Evolutionary conservation across 2,329 filamentous ascomycete species (phyloP).

Genomic region (Paecilomyces fulvus): DNA sequence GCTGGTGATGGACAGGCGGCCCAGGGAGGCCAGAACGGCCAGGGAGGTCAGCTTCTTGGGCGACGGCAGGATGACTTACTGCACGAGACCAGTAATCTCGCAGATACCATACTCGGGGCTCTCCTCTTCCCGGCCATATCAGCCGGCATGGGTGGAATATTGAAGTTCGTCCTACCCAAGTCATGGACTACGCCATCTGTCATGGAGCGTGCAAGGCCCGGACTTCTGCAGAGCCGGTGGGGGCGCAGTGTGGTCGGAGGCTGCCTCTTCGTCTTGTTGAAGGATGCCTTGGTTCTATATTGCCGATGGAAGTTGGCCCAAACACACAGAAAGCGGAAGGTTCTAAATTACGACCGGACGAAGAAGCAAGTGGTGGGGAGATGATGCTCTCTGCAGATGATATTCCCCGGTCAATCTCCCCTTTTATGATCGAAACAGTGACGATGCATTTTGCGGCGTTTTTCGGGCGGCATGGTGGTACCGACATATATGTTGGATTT

Average conservation of each 20-base stretch:
- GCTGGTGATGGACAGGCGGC: constrained; percentile 1
- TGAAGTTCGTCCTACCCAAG: constrained; percentile 60
- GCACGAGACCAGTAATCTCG: constrained; percentile 47
- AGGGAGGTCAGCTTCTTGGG: constrained; percentile 22
- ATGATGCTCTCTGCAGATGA: constrained; percentile 6
- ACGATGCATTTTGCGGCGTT: constrained; percentile 12
- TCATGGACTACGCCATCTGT: constrained; percentile 51
- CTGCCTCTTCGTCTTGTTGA: constrained; percentile 77
- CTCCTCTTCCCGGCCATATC: constrained; percentile 77
- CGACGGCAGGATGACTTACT: constrained; percentile 41
- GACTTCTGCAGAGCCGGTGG: constrained; percentile 76
- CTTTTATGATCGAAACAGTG: constrained; percentile 1
- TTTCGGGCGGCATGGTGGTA: neutral
- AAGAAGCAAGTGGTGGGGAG: constrained; percentile 26
- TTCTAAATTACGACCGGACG: constrained; percentile 38
- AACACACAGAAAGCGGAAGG: constrained; percentile 37
- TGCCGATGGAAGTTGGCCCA: constrained; percentile 43
- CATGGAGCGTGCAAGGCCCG: constrained; percentile 41
- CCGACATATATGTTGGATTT: neutral
- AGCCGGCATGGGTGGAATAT: constrained; percentile 64
- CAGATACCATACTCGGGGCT: constrained; percentile 56
- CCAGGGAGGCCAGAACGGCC: constrained; percentile 1
- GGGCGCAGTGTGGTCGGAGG: constrained; percentile 83
- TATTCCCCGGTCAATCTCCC: neutral
- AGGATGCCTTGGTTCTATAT: constrained; percentile 57